Conservation (phyloP, 441 rosid genomes). For the Geranium incanum region DNA sequence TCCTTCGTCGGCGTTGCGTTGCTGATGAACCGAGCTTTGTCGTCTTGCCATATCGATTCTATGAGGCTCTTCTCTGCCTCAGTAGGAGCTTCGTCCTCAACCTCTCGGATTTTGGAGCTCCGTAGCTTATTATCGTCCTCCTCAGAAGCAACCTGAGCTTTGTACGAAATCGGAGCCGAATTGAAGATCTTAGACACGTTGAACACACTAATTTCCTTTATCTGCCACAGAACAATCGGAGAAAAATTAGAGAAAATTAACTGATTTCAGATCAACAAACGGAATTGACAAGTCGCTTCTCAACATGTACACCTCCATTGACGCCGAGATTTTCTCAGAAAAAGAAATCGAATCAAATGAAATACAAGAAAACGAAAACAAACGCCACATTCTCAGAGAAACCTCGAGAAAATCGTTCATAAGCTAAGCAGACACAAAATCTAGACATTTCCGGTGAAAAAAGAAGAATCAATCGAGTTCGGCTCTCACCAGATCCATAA, state of each 20-base stretch:
- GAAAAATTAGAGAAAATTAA: not conserved
- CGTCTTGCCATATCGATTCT: conserved; percentile 39
- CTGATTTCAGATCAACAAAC: not conserved
- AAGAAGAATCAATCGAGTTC: conserved; percentile 6
- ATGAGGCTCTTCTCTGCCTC: conserved; percentile 27
- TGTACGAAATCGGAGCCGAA: conserved; percentile 16
- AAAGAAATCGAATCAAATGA: not conserved
- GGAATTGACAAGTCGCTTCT: not conserved
- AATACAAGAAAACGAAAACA: not conserved
- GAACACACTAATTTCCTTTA: conserved; percentile 25
- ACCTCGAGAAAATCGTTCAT: conserved; percentile 5
- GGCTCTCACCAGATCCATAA: conserved; percentile 44
- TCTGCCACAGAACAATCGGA: not conserved
- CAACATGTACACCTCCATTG: not conserved
- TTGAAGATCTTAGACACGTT: conserved; percentile 26
- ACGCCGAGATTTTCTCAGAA: not conserved
- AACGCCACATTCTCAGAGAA: conserved; percentile 1
- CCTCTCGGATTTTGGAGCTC: conserved; percentile 9
- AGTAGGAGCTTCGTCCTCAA: not conserved
- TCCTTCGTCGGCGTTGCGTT: conserved; percentile 20
- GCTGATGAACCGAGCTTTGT: conserved; percentile 32
- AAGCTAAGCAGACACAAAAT: not conserved
- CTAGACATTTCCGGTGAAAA: conserved; percentile 5
- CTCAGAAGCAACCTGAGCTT: conserved; percentile 16
- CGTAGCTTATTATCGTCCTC: conserved; percentile 13